Evolutionary conservation across 2,329 filamentous ascomycete genomes (phyloP), one percentile per base, ranked within the genome.

Genomic region (Penicillium sp.): DNA sequence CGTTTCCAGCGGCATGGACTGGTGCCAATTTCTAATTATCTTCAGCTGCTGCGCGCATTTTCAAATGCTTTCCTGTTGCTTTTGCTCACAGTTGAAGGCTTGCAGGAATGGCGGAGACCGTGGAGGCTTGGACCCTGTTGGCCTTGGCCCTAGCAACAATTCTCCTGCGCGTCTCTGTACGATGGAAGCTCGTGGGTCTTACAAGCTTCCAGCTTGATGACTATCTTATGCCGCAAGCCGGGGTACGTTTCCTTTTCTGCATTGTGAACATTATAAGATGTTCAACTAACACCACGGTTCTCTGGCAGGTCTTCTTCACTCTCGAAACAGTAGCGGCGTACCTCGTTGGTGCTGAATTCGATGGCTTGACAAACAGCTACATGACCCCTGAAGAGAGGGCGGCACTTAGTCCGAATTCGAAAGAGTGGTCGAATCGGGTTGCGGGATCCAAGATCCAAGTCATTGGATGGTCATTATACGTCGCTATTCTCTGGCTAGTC

Each of bases 361-460:
- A 76, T 24, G 83, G 83, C 1, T 70, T 85, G 5, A 82, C 83
- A 6, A 85, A 86, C 61, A 83, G 83, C 60, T 79, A 78, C 54
- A 85, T 87, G 81, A 81, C 83, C 2, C 66, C 77, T 14, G 77
- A 77, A 31, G 63, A 83, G 58, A 79, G 85, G 14, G 72, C 68
- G 3, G 69, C 73, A 0, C 67, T 87, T n/a, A 72, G 76, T 13
- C 74, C 78, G 0, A 57, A 69, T 16, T 78, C 78, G 14, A 65
- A 67, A 1, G 82, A 85, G 63, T 84, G 79, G 64, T 66, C 71
- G 4, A 60, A 76, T 56, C 78, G 83, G 19, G 71, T 83, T 0
- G 66, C 77, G 16, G 84, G 84, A 0, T 83, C 79, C 3, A 81
- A 83, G 61, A 79, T 81, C 7, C 79, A 82, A 58, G 65, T 85